Conservation (phyloP, 768 basidiomycete species). For the Suillus luteus region DNA sequence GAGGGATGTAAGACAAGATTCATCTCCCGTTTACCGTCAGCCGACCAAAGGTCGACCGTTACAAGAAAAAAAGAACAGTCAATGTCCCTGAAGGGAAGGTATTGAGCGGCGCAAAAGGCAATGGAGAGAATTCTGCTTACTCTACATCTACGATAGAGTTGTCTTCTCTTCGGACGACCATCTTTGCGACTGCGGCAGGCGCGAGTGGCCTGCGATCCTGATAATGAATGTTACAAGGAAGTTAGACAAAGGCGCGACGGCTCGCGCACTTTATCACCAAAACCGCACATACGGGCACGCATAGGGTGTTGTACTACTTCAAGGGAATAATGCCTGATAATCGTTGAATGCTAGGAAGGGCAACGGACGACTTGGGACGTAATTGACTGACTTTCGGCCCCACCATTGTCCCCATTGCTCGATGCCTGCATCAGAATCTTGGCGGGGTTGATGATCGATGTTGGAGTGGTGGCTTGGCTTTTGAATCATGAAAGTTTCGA, state of each 20-base stretch:
- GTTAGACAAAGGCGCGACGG: constrained; percentile 14
- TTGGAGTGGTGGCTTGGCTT: constrained; percentile 50
- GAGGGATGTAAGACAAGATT: constrained; percentile 90
- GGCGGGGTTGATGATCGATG: constrained; percentile 24
- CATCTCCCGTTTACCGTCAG: constrained; percentile 78
- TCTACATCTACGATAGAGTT: constrained; percentile 70
- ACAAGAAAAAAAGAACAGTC: constrained; percentile 89
- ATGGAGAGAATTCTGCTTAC: constrained; percentile 46
- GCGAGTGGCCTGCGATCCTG: constrained; percentile 93
- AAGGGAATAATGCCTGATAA: constrained; percentile 74
- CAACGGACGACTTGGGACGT: constrained; percentile 2
- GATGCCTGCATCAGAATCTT: constrained; percentile 39
- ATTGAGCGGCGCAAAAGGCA: constrained; percentile 13
- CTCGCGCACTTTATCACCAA: constrained; percentile 84
- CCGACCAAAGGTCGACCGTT: constrained; percentile 91
- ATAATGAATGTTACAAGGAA: constrained; percentile 17
- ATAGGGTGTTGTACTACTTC: constrained; percentile 87
- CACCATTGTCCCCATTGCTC: constrained; percentile 75
- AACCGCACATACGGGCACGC: constrained; percentile 93
- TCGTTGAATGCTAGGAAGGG: constrained; percentile 15
- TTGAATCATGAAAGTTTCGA: constrained; percentile 59
- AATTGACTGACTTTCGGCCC: constrained; percentile 54
- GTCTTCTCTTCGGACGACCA: constrained; percentile 72
- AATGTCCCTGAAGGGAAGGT: constrained; percentile 56
- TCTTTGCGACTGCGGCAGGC: constrained; percentile 86